Evolutionary conservation across 2,329 filamentous ascomycete genomes (phyloP), one percentile per base, ranked within the genome.

Genomic region (Colletotrichum sp.): DNA sequence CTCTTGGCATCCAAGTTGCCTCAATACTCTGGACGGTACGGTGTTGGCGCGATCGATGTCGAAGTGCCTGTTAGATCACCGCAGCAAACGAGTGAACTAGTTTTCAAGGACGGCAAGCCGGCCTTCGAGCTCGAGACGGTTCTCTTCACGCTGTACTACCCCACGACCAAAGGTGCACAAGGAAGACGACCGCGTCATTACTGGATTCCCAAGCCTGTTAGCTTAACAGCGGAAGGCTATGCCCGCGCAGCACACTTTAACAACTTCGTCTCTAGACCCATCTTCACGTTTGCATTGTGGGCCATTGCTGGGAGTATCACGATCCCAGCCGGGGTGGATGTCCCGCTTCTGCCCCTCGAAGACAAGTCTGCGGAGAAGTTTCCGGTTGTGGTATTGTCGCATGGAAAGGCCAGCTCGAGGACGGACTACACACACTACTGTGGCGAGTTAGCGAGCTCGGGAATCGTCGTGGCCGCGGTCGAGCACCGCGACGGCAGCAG

Each of bases 401-500:
- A 90, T 75, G 88, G 88, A 57, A 87, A 87, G 79, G 87, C 86
- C 29, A 86, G 84, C 55, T 87, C 85, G 1, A 80, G 87, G 27
- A 88, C 86, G 2, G 87, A 89, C 77, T 90, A 90, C 79, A 88
- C 87, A 0, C 82, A 88, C 78, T 89, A 86, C 76, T 82, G 87
- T 18, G 86, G 86, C 71, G 86, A 88, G 71, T 81, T 89, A 2
- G 87, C 88, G 11, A 86, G 85, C n/a, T 82, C 84, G 2, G 88
- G 88, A 11, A 82, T 85, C 65, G 79, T 90, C 18, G 84, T 89
- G 34, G 88, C 86, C 47, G 85, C 87, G 38, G 73, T 89, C 13
- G 88, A 89, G 77, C 88, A 90, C 76, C 85, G 88, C 54, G 88
- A 90, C 70, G 88, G 88, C 9, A 88, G 86, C 70, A 85, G 84